Conservation (phyloP, 768 basidiomycete genomes). For the Kwoniella dendrophila region DNA sequence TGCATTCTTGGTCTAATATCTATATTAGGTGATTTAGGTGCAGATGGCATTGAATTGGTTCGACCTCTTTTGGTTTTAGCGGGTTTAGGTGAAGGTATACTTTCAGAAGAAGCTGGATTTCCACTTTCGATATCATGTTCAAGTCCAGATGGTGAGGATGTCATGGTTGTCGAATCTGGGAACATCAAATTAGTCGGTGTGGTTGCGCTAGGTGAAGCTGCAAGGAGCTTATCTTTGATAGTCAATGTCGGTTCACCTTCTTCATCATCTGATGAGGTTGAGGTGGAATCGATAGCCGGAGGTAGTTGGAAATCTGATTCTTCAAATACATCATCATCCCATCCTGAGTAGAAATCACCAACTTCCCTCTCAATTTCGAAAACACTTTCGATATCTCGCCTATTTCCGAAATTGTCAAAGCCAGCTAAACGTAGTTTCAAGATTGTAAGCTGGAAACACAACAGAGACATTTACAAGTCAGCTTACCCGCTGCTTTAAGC, state of each 20-base stretch:
- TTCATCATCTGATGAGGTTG: constrained; percentile 16
- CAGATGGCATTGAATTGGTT: constrained; percentile 9
- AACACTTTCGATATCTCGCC: constrained; percentile 46
- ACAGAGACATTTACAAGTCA: background rate
- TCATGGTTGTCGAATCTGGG: constrained; percentile 13
- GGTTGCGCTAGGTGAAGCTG: constrained; percentile 1
- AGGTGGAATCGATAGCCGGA: constrained; percentile 32
- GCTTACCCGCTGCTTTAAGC: constrained; percentile 59
- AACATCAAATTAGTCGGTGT: constrained; percentile 8
- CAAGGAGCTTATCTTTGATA: background rate
- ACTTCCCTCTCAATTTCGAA: constrained; percentile 56
- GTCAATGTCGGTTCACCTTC: background rate
- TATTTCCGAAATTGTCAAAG: constrained; percentile 50
- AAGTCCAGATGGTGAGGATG: constrained; percentile 16
- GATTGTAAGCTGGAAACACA: constrained; percentile 8
- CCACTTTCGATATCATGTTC: constrained; percentile 11
- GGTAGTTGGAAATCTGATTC: constrained; percentile 33
- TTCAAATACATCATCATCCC: constrained; percentile 52
- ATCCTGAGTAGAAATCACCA: constrained; percentile 50
- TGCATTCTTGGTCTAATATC: constrained; percentile 10
- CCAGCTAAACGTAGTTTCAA: constrained; percentile 34
- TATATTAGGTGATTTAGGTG: constrained; percentile 8
- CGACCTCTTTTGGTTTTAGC: background rate
- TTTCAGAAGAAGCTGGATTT: background rate
- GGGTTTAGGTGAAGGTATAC: constrained; percentile 4